phyloP scores from a whole-genome alignment of 2,329 filamentous ascomycete species.

The Colletotrichum sp. region DNA sequence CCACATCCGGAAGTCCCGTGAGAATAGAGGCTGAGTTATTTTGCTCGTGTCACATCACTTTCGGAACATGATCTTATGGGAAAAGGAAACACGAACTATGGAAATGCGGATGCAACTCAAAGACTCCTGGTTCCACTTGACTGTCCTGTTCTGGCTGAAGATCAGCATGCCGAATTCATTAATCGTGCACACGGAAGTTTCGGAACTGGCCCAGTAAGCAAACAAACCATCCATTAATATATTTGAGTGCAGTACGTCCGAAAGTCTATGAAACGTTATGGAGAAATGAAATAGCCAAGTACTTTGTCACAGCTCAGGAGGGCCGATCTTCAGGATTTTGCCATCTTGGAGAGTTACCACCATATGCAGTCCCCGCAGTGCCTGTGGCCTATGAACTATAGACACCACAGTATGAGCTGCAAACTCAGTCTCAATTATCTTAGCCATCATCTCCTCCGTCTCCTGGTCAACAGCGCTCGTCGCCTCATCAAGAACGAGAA shows the following conservation, averaged over 20 bases:
- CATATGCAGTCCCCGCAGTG: neutral
- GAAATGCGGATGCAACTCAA: neutral
- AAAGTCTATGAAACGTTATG: neutral
- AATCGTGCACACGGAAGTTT: neutral
- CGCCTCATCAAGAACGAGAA: conserved; percentile 73
- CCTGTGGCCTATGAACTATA: conserved; percentile 28
- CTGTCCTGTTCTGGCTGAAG: neutral
- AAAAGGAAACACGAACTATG: neutral
- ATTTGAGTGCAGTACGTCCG: neutral
- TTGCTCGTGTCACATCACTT: neutral
- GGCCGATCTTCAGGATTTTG: neutral
- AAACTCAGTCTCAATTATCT: conserved; percentile 25
- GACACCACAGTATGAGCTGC: conserved; percentile 27
- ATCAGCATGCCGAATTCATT: neutral
- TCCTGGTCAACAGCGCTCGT: conserved; percentile 62
- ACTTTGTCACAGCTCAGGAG: neutral
- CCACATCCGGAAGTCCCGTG: neutral
- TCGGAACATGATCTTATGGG: neutral
- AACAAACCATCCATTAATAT: neutral
- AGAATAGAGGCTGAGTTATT: neutral
- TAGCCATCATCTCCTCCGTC: conserved; percentile 21
- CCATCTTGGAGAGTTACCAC: neutral
- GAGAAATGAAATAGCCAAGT: neutral
- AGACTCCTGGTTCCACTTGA: neutral
- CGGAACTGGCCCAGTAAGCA: neutral